Evolutionary conservation across 202 grass and related monocot species (phyloP), one percentile per base, ranked within the genome.

Genomic region (Setaria italica): DNA sequence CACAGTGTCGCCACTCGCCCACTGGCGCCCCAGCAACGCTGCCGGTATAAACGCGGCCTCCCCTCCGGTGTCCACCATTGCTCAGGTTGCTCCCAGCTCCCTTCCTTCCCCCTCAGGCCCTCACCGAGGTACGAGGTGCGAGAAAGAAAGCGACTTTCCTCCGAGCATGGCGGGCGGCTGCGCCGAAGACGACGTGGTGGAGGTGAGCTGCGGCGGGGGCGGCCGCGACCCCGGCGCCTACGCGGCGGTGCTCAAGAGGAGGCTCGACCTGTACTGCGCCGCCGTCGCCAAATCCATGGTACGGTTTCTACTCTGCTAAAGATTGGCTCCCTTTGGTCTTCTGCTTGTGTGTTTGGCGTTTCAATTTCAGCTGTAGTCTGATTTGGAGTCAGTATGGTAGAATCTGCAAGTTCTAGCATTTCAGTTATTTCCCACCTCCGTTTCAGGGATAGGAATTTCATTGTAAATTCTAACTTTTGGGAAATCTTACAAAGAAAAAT

Each of bases 241-340:
- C 79, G 89, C 92, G 5, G 77, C 70, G 57, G 51, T 87, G 87
- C 89, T 97, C 25, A 97, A 93, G 92, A 82, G 90, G 92, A 90
- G 90, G 82, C 87, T 97, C 17, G 87, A 95, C 62, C 83, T 93
- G 72, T 95, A 93, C 87, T 97, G 95, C 81, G 92, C 90, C 53
- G 95, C 88, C 41, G 95, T 97, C 11, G 92, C 86, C 45, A 93
- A 91, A 85, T 91, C 95, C 74, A 94, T 86, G 92, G 95, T 97
- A 90, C 33, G 25, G 32, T 17, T 41, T 35, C 49, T 71, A 21
- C 10, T 79, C 7, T 17, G 64, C 0, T 0, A 54, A 76, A 76
- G 9, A 37, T 25, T 9, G 14, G 37, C 20, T 25, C 1, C 7
- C n/a, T 21, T 4, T 5, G 16, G n/a, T 13, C n/a, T 21, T 56